A percentile compares a stretch with the other conserved stretches of the same genome.
phyloP scores from a whole-genome alignment of 2,329 filamentous ascomycete species.

The Sclerotinia minor region DNA sequence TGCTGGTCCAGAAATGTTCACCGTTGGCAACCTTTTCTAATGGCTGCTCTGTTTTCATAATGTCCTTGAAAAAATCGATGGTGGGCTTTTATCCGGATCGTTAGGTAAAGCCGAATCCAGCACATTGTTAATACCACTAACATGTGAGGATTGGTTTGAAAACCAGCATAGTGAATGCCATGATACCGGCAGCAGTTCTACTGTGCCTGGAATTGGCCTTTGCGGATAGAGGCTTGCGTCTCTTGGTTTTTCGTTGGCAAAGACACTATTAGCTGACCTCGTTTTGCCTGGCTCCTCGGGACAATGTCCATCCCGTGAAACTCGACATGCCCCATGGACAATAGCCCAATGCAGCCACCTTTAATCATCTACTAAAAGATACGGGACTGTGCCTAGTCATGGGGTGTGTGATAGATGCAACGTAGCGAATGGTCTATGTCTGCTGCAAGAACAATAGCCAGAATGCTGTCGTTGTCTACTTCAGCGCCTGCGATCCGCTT shows the following conservation, averaged over 20 bases:
- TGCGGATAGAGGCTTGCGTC: not conserved
- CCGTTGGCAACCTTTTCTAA: constrained; percentile 45
- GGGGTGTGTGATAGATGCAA: constrained; percentile 6
- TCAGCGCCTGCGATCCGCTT: constrained; percentile 6
- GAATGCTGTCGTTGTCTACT: constrained; percentile 1
- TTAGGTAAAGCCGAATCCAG: constrained; percentile 36
- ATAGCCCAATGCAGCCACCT: not conserved
- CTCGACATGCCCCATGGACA: constrained; percentile 8
- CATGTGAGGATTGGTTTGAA: constrained; percentile 29
- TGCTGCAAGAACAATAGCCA: not conserved
- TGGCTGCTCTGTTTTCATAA: constrained; percentile 40
- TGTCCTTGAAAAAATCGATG: constrained; percentile 27
- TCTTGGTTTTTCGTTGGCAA: not conserved
- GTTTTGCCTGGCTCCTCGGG: not conserved
- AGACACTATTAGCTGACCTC: not conserved
- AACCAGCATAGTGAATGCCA: constrained; percentile 33
- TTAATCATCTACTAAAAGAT: constrained; percentile 4
- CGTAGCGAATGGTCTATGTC: constrained; percentile 9
- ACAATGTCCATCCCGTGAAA: constrained; percentile 11
- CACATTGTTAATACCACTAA: constrained; percentile 28
- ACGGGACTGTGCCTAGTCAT: not conserved
- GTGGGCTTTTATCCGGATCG: constrained; percentile 39
- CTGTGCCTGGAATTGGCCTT: constrained; percentile 25
- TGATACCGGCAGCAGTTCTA: constrained; percentile 36
- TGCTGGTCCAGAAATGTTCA: constrained; percentile 49